phyloP scores from a whole-genome alignment of 1,139 yeast genomes.

The Yamadazyma aaseri region DNA sequence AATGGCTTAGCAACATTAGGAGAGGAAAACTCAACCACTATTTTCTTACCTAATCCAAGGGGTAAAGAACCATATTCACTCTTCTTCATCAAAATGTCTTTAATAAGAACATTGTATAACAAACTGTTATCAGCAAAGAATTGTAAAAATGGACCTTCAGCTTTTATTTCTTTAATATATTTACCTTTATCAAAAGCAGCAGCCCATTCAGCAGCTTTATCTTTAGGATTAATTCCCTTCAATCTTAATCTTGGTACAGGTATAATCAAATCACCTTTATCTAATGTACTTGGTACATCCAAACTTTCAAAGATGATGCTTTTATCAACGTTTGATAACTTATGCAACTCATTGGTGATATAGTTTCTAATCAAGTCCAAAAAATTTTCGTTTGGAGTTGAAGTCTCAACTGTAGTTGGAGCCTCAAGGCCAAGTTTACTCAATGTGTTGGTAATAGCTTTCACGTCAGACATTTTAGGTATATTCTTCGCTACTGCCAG shows the following conservation, averaged over 20 bases:
- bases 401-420: slow-evolving; percentile 28
- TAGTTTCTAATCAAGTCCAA: slow-evolving; percentile 86
- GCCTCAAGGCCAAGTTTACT: slow-evolving; percentile 35
- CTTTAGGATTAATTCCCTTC: slow-evolving; percentile 83
- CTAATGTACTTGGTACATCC: slow-evolving; percentile 83
- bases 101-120: slow-evolving; percentile 66
- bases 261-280: slow-evolving; percentile 88
- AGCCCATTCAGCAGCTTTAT: slow-evolving; percentile 84
- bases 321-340: slow-evolving; percentile 69
- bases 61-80: slow-evolving; percentile 72
- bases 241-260: slow-evolving; percentile 93
- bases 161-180: slow-evolving; percentile 65
- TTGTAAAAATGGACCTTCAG: slow-evolving; percentile 91
- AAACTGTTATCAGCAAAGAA: slow-evolving; percentile 73
- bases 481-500: slow-evolving; percentile 13
- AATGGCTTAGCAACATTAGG: slow-evolving; percentile 99
- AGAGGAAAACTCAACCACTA: slow-evolving; percentile 87
- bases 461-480: slow-evolving; percentile 19
- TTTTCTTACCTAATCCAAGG: slow-evolving; percentile 70
- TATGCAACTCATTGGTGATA: slow-evolving; percentile 74
- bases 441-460: slow-evolving; percentile 37
- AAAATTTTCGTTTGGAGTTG: slow-evolving; percentile 72
- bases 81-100: slow-evolving; percentile 64
- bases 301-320: slow-evolving; percentile 76
- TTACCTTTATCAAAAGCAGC: slow-evolving; percentile 63